phyloP scores from a whole-genome alignment of 495 filamentous ascomycete genomes.

The Cercophora newfieldiana region DNA sequence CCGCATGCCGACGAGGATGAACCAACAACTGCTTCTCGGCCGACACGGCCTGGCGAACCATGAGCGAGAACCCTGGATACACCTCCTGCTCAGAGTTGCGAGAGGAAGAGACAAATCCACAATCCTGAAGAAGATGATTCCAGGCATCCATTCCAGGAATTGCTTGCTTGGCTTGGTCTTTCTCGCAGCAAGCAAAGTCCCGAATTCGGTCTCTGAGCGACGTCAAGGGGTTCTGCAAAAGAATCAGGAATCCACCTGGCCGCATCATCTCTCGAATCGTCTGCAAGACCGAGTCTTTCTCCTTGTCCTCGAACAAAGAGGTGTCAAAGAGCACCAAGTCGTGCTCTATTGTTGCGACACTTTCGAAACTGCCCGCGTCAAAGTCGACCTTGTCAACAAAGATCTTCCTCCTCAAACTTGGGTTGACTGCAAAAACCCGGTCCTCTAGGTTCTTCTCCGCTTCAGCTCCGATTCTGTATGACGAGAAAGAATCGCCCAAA shows the following conservation, averaged over 20 bases:
- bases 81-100: slow-evolving; percentile 33
- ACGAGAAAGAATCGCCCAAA: slow-evolving; percentile 36
- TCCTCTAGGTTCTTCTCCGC: slow-evolving; percentile 21
- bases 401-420: slow-evolving; percentile 21
- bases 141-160: slow-evolving; percentile 32
- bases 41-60: slow-evolving; percentile 38
- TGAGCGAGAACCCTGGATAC: slow-evolving; percentile 33
- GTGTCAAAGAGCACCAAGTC: slow-evolving; percentile 43
- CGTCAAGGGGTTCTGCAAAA: slow-evolving; percentile 29
- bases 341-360: slow-evolving; percentile 15
- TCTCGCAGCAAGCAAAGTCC: slow-evolving; percentile 6
- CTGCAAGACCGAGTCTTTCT: slow-evolving; percentile 16
- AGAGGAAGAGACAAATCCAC: slow-evolving; percentile 32
- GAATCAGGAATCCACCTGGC: slow-evolving; percentile 43
- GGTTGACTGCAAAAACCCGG: slow-evolving; percentile 10
- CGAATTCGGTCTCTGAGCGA: slow-evolving; percentile 27
- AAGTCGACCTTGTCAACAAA: slow-evolving; percentile 31
- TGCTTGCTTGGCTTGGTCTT: background rate
- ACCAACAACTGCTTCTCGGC: slow-evolving; percentile 20
- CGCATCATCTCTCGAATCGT: slow-evolving; percentile 37
- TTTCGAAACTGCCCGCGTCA: slow-evolving; percentile 1
- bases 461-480: slow-evolving; percentile 29
- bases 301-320: slow-evolving; percentile 29
- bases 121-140: slow-evolving; percentile 37
- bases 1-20: slow-evolving; percentile 9